Conservation (phyloP, 2,329 filamentous ascomycete species). For the Fonsecaea erecta region DNA sequence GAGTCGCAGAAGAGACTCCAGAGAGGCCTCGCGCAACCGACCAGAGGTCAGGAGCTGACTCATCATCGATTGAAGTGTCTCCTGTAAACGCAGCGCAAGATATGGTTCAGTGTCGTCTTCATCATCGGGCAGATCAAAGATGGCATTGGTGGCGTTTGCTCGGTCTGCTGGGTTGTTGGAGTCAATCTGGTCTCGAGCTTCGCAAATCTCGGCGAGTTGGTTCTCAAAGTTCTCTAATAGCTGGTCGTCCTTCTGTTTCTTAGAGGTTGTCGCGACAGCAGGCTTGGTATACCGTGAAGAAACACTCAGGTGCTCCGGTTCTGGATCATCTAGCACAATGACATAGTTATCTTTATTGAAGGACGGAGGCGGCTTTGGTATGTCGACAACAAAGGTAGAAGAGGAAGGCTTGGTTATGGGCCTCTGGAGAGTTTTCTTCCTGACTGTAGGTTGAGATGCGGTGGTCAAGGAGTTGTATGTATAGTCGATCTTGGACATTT, state of each 20-base stretch:
- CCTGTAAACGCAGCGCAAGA: conserved; percentile 70
- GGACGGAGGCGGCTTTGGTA: conserved; percentile 51
- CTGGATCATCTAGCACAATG: conserved; percentile 45
- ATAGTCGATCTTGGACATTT: conserved; percentile 32
- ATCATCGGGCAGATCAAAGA: conserved; percentile 60
- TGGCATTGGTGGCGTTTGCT: conserved; percentile 54
- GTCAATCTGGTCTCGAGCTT: conserved; percentile 73
- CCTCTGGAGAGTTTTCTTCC: conserved; percentile 24
- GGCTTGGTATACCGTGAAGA: conserved; percentile 62
- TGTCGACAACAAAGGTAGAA: conserved; percentile 51
- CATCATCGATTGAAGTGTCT: conserved; percentile 73
- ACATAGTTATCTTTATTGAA: conserved; percentile 49
- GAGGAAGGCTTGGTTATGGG: conserved; percentile 11
- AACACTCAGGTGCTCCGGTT: conserved; percentile 58
- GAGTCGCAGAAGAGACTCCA: conserved; percentile 74
- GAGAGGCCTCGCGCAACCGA: conserved; percentile 71
- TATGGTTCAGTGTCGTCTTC: conserved; percentile 65
- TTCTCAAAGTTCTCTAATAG: conserved; percentile 70
- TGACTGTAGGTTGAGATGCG: conserved; percentile 3
- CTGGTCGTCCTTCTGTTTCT: conserved; percentile 79
- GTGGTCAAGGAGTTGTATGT: conserved; percentile 22
- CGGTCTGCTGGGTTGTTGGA: conserved; percentile 54
- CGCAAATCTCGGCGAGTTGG: conserved; percentile 73
- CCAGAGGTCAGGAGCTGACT: conserved; percentile 72
- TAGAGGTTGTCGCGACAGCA: conserved; percentile 68